Base-by-base conservation (phyloP, 192 early-diverging fungal species). In the Pilaira anomala region DNA sequence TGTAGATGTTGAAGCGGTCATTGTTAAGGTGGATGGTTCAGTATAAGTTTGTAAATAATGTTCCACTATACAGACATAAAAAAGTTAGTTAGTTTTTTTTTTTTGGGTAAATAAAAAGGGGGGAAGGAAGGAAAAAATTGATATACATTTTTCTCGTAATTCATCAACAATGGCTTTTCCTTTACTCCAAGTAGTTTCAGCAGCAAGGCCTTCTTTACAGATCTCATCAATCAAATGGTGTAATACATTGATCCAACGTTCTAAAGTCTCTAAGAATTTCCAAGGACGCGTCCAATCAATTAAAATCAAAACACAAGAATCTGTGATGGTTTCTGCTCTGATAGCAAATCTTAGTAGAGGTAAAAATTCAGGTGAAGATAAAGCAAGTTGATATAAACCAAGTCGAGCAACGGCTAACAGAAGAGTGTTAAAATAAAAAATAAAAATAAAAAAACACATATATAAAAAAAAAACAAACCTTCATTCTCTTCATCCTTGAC, bases 271-370 rank as follows among this genome's bases (percentile, higher is more conserved):
- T 65, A 95, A 67, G 76, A 94, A 97, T 26, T 71, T 76, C 91
- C 93, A 94, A 19, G 95, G 95, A 72, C 81, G 78, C 21, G 86
- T 80, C 95, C 95, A 98, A 77, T 98, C 95, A 45, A 98, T 76
- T 46, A 88, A 86, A 52, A 98, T 80, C 0, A 95, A 75, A 0
- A 90, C 85, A 25, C 87, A 71, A 0, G 86, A 78, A 58, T 85
- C 79, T 0, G 80, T 63, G 29, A 93, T 65, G 16, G 88, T 79
- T 19, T 83, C 78, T 33, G 80, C 71, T 62, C 84, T 87, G 48
- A 95, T 70, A 30, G 86, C 89, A 71, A 90, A 89, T 51, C 75
- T 77, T 30, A 94, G 76, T 60, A 93, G 74, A 49, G 83, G 83
- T 62, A 80, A 76, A 62, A 87, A 92, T 54, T 86, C 78, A 24